These are phyloP conservation scores for Trypanosoma brucei DNA, from an alignment of 208 protist genomes.

Conservation along the genomic window DNA sequence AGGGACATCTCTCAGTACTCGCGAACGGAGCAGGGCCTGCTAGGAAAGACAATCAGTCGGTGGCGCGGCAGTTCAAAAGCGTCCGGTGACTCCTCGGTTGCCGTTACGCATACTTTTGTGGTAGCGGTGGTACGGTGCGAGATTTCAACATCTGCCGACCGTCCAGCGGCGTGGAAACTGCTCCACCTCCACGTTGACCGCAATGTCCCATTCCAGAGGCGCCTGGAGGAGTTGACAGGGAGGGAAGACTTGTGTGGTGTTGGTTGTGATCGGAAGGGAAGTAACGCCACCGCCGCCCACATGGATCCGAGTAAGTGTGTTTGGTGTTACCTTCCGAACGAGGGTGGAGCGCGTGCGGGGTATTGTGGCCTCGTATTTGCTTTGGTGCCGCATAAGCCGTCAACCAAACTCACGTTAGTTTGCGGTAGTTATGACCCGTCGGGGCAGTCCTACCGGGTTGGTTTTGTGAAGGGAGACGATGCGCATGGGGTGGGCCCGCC, in stretches of 20 bases:
- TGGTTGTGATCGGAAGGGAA: not conserved
- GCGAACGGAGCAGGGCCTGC: not conserved
- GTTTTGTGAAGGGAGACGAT: conserved; percentile 5
- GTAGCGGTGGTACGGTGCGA: conserved; percentile 18
- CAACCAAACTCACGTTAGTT: conserved; percentile 2
- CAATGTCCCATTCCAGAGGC: conserved; percentile 19
- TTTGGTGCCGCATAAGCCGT: conserved; percentile 15
- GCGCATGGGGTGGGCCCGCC: not conserved
- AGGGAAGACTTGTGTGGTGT: not conserved
- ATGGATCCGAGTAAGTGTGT: conserved; percentile 12
- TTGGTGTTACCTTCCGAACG: conserved; percentile 13
- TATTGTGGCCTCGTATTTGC: conserved; percentile 16
- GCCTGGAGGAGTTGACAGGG: not conserved
- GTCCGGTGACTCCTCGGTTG: too few species aligned
- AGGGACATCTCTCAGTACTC: not conserved
- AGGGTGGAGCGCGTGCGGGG: not conserved
- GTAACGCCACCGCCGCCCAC: not conserved
- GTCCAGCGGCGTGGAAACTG: conserved; percentile 13
- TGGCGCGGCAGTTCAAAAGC: too few species aligned
- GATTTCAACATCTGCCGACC: not conserved
- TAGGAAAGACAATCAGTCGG: too few species aligned
- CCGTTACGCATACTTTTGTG: conserved; percentile 19
- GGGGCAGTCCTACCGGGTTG: conserved; percentile 11
- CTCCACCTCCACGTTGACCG: conserved; percentile 21
- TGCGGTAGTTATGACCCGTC: conserved; percentile 21